phyloP scores from a whole-genome alignment of 306 rosid genomes.

The Gleditsia sinensis region DNA sequence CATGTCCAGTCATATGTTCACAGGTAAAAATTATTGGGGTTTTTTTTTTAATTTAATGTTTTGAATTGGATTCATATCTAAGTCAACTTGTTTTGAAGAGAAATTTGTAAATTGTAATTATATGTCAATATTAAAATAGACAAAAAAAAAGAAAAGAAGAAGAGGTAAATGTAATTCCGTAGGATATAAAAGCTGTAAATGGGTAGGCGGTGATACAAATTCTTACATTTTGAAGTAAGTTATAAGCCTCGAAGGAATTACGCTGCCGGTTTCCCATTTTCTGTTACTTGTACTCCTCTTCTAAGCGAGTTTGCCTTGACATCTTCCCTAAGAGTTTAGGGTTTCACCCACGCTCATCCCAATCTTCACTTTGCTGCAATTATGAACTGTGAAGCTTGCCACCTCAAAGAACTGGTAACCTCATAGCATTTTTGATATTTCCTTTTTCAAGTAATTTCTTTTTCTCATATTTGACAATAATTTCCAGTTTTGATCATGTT shows the following conservation, averaged over 20 bases:
- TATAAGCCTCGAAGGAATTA: neutral
- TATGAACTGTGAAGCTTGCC: conserved; percentile 97
- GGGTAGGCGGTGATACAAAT: neutral
- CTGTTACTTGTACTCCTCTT: neutral
- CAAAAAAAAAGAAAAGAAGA: too few species aligned
- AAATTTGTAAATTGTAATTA: too few species aligned
- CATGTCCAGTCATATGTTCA: too few species aligned
- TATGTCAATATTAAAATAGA: too few species aligned
- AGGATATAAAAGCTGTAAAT: neutral
- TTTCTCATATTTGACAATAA: neutral
- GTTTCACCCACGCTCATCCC: conserved; percentile 9
- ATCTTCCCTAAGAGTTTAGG: conserved; percentile 25
- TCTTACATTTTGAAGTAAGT: neutral
- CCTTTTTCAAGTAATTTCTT: neutral
- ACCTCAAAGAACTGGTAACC: conserved; percentile 83
- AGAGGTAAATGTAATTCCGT: neutral
- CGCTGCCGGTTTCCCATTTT: neutral
- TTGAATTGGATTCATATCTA: too few species aligned
- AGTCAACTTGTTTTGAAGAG: too few species aligned
- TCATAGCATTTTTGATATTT: neutral
- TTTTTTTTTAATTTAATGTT: too few species aligned
- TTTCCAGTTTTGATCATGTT: neutral
- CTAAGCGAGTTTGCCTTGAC: neutral
- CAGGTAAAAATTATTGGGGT: too few species aligned
- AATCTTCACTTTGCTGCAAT: conserved; percentile 11